Percentiles rank a stretch among this genome's conserved stretches.
Conservation (phyloP, 257 asterid species). For the Salvia hispanica region DNA sequence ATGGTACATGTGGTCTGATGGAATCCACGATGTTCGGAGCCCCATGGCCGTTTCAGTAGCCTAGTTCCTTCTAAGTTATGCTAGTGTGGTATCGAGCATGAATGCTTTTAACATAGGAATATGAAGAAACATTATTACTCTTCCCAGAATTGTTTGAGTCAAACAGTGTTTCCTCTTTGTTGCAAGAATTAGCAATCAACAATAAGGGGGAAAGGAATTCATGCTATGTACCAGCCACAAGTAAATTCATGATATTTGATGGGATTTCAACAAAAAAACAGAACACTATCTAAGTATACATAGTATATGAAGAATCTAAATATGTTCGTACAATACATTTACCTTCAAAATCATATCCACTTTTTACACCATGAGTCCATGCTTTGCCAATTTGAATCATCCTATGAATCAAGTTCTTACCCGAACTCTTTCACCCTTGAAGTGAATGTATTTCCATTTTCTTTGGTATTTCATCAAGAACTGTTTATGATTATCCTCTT, state of each 20-base stretch:
- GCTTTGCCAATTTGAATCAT: background rate
- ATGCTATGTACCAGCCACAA: too few relatives aligned
- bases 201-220: background rate
- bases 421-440: constrained; percentile 77
- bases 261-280: too few relatives aligned
- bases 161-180: background rate
- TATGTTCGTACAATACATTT: background rate
- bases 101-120: constrained; percentile 4
- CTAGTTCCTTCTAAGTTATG: constrained; percentile 27
- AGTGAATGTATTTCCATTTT: constrained; percentile 82
- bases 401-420: constrained; percentile 25
- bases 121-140: background rate
- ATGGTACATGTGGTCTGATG: constrained; percentile 65
- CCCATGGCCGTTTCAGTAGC: constrained; percentile 53
- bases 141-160: background rate
- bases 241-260: too few relatives aligned
- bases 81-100: background rate
- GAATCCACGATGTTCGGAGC: constrained; percentile 52
- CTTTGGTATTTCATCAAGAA: constrained; percentile 51
- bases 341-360: too few relatives aligned
- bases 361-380: background rate
- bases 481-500: constrained; percentile 52
- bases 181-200: constrained; percentile 1
- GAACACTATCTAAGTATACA: too few relatives aligned
- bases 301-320: background rate